phyloP scores from a whole-genome alignment of 2,329 filamentous ascomycete genomes.

The Pezicula neosporulosa region DNA sequence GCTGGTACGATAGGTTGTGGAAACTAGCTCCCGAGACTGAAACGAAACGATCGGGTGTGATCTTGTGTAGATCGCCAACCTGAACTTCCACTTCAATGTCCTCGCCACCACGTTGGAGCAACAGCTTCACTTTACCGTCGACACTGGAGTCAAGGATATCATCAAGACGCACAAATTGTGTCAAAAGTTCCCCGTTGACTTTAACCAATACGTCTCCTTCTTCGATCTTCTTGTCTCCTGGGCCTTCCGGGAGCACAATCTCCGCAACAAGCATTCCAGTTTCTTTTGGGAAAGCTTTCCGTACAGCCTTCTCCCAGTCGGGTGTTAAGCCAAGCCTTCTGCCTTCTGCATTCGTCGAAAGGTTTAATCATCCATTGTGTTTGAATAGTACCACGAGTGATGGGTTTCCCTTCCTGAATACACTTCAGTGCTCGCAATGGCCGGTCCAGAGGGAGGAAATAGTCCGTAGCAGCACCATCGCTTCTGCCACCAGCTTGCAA shows the following conservation, averaged over 20 bases:
- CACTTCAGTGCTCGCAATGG: slow-evolving; percentile 84
- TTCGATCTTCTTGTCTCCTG: slow-evolving; percentile 80
- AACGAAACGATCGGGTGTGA: slow-evolving; percentile 94
- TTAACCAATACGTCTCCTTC: slow-evolving; percentile 93
- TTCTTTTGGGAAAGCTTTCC: slow-evolving; percentile 82
- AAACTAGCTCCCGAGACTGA: slow-evolving; percentile 92
- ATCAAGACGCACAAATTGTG: slow-evolving; percentile 88
- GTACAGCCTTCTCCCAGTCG: slow-evolving; percentile 81
- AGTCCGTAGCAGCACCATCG: slow-evolving; percentile 95
- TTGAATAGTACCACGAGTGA: slow-evolving; percentile 94
- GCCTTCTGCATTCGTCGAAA: slow-evolving; percentile 90
- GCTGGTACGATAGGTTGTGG: slow-evolving; percentile 95
- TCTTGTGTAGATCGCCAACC: slow-evolving; percentile 87
- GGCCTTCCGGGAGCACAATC: slow-evolving; percentile 87
- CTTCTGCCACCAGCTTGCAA: slow-evolving; percentile 91
- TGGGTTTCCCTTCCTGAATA: slow-evolving; percentile 69
- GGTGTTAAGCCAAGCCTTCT: slow-evolving; percentile 80
- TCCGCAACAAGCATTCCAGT: slow-evolving; percentile 97
- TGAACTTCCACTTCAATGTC: slow-evolving; percentile 80
- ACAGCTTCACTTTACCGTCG: slow-evolving; percentile 69
- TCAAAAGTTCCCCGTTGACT: slow-evolving; percentile 89
- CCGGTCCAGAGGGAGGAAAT: slow-evolving; percentile 91
- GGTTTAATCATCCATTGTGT: slow-evolving; percentile 96
- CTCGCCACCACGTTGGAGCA: slow-evolving; percentile 84
- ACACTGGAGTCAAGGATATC: slow-evolving; percentile 89